Evolutionary conservation across 2,329 filamentous ascomycete species (phyloP).

Genomic region (Thielaviopsis euricoi): DNA sequence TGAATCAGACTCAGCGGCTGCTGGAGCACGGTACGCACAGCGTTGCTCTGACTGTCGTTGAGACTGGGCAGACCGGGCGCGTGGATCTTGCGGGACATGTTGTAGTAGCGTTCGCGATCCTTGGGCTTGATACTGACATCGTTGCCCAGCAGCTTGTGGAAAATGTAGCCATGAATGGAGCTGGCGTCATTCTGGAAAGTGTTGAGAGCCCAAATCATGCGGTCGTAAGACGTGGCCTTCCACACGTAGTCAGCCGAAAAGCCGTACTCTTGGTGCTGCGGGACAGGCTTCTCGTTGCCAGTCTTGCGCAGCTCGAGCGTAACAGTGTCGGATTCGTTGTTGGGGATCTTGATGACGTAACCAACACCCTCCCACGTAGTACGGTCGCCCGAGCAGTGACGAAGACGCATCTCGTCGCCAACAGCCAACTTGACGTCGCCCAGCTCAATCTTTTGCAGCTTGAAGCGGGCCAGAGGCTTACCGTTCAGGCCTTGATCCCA

Average conservation of each 20-base stretch:
- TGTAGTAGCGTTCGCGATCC: constrained; percentile 46
- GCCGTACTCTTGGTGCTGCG: constrained; percentile 90
- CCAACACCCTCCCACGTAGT: constrained; percentile 93
- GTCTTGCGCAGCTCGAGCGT: constrained; percentile 87
- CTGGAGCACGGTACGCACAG: constrained; percentile 86
- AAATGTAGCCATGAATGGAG: constrained; percentile 97
- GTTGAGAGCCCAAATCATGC: constrained; percentile 99
- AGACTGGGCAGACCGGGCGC: constrained; percentile 87
- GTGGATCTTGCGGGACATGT: constrained; percentile 91
- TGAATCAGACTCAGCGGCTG: constrained; percentile 92
- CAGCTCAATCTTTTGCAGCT: constrained; percentile 89
- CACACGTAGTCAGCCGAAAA: constrained; percentile 98
- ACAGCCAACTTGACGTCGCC: constrained; percentile 96
- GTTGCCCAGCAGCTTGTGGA: constrained; percentile 88
- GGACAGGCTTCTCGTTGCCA: constrained; percentile 88
- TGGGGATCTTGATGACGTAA: constrained; percentile 98
- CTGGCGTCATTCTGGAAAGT: constrained; percentile 95
- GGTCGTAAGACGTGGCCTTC: constrained; percentile 98
- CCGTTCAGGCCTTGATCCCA: constrained; percentile 96
- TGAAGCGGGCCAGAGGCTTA: constrained; percentile 90
- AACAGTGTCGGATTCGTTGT: constrained; percentile 97
- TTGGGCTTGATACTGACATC: constrained; percentile 88
- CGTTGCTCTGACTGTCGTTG: constrained; percentile 88
- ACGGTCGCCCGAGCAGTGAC: constrained; percentile 78
- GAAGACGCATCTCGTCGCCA: constrained; percentile 93